Percentiles rank a stretch among this genome's conserved stretches.
Conservation (phyloP, 768 basidiomycete species). For the Mycena polygramma region DNA sequence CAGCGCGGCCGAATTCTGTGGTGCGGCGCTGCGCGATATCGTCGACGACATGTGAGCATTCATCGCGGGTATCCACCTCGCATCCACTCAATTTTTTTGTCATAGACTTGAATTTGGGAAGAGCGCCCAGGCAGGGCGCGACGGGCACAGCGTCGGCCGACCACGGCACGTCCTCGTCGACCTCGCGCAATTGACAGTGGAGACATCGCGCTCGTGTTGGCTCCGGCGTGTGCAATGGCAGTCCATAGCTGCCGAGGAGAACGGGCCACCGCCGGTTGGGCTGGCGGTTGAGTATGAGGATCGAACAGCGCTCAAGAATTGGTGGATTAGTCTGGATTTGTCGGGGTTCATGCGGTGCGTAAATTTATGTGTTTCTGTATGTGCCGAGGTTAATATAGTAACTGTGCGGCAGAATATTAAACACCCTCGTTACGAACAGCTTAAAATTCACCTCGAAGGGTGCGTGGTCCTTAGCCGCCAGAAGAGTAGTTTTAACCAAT, state of each 20-base stretch:
- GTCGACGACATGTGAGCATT: slow-evolving; percentile 29
- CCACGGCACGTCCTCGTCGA: slow-evolving; percentile 18
- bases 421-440: slow-evolving; percentile 30
- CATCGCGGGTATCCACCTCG: not conserved
- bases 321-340: slow-evolving; percentile 25
- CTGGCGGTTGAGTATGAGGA: slow-evolving; percentile 28
- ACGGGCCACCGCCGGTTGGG: not conserved
- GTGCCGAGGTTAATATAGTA: no score
- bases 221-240: slow-evolving; percentile 19
- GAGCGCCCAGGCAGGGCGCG: not conserved
- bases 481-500: not conserved
- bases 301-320: slow-evolving; percentile 16
- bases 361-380: no score
- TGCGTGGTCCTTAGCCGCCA: not conserved
- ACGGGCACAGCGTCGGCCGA: not conserved
- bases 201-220: slow-evolving; percentile 22
- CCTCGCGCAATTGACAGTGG: slow-evolving; percentile 14
- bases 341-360: slow-evolving; percentile 29
- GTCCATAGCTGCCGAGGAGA: not conserved
- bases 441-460: slow-evolving; percentile 16
- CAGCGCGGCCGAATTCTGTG: slow-evolving; percentile 30
- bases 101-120: slow-evolving; percentile 34
- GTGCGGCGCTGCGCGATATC: slow-evolving; percentile 24
- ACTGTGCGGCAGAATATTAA: slow-evolving; percentile 30
- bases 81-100: not conserved